These are phyloP conservation scores for Clitopilus passeckerianus DNA, from an alignment of 768 basidiomycete species.

Conservation along the genomic window DNA sequence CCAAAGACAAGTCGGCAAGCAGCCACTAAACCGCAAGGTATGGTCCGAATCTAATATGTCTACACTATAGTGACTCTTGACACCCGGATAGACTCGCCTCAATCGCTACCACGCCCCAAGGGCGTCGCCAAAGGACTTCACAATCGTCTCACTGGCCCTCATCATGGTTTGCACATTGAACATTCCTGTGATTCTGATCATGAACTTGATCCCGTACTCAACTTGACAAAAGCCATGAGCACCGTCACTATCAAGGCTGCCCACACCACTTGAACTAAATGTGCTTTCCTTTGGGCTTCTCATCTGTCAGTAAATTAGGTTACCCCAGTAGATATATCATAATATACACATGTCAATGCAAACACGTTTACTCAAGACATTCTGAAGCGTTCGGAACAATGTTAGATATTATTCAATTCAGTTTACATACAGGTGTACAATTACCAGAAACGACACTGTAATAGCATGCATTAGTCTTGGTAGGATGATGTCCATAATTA, in stretches of 20 bases:
- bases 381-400: no score
- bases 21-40: conserved; percentile 41
- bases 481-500: no score
- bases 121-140: not conserved
- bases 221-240: not conserved
- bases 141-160: not conserved
- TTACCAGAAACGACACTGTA: no score
- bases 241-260: not conserved
- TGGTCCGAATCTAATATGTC: not conserved
- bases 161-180: not conserved
- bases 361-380: no score
- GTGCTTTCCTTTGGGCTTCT: no score
- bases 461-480: no score
- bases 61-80: no score
- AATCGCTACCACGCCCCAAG: conserved; percentile 7
- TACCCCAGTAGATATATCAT: no score
- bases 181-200: conserved; percentile 12
- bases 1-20: conserved; percentile 39
- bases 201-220: conserved; percentile 23
- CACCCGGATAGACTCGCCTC: conserved; percentile 27
- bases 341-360: no score
- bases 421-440: no score
- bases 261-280: not conserved
- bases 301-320: no score
- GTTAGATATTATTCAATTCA: no score